These are phyloP conservation scores for Scorias spongiosa DNA, from an alignment of 2,329 filamentous ascomycete genomes.

Conservation along the genomic window DNA sequence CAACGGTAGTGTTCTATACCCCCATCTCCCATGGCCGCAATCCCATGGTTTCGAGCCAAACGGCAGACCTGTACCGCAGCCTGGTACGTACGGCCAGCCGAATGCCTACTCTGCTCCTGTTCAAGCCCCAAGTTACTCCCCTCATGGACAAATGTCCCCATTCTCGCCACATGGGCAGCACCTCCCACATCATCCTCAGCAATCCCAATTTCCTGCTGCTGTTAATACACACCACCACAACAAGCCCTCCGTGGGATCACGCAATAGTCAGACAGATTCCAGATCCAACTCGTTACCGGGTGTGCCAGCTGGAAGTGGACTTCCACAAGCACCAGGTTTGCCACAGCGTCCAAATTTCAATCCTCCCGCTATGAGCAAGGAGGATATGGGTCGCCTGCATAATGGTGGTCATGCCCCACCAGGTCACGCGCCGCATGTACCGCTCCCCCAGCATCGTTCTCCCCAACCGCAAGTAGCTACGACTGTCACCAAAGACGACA, in stretches of 20 bases:
- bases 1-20: background rate
- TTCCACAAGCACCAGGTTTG: slow-evolving; percentile 41
- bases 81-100: background rate
- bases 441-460: slow-evolving; percentile 1
- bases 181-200: background rate
- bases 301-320: slow-evolving; percentile 3
- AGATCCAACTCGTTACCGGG: slow-evolving; percentile 15
- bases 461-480: slow-evolving; percentile 25
- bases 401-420: slow-evolving; percentile 30
- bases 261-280: background rate
- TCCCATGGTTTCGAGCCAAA: background rate
- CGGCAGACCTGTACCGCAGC: background rate
- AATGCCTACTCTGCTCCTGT: background rate
- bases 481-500: slow-evolving; percentile 20
- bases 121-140: background rate
- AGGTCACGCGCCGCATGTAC: slow-evolving; percentile 7
- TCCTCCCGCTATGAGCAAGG: slow-evolving; percentile 36
- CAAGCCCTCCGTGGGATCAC: background rate
- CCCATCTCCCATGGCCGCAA: background rate
- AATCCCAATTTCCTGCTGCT: no score
- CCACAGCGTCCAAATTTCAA: slow-evolving; percentile 46
- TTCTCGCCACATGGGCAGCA: background rate
- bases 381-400: slow-evolving; percentile 43
- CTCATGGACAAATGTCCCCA: background rate
- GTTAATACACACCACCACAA: background rate